Conservation (phyloP, 2,329 filamentous ascomycete genomes). For the Epichloe coenophiala region DNA sequence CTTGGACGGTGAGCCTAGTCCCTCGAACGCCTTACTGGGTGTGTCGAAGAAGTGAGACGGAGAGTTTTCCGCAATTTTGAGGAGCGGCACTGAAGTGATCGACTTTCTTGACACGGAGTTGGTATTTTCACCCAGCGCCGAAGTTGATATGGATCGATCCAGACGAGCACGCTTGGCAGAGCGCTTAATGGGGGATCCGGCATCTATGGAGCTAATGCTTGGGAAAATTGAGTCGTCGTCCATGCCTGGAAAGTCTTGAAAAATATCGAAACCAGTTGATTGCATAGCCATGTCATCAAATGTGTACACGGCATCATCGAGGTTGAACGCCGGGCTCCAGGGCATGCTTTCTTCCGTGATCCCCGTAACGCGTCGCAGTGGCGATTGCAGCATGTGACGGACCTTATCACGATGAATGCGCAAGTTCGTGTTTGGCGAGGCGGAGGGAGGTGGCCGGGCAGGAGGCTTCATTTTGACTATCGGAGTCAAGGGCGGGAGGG, state of each 20-base stretch:
- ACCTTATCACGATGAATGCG: conserved; percentile 78
- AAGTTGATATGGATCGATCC: conserved; percentile 49
- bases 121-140: conserved; percentile 47
- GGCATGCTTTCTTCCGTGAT: conserved; percentile 34
- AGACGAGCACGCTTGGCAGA: conserved; percentile 45
- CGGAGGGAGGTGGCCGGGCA: conserved; percentile 47
- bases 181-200: conserved; percentile 52
- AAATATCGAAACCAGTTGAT: conserved; percentile 49
- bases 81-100: conserved; percentile 33
- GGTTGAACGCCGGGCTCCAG: conserved; percentile 54
- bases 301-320: conserved; percentile 42
- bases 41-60: conserved; percentile 33
- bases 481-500: conserved; percentile 69
- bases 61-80: conserved; percentile 32
- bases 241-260: conserved; percentile 25
- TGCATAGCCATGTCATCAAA: conserved; percentile 36
- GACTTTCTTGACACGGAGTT: conserved; percentile 38
- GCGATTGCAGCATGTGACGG: conserved; percentile 67
- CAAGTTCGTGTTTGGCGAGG: conserved; percentile 86
- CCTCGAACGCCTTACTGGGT: conserved; percentile 43
- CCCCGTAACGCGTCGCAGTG: conserved; percentile 36
- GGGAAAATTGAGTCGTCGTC: conserved; percentile 20
- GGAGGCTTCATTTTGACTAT: conserved; percentile 65
- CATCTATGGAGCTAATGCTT: conserved; percentile 33
- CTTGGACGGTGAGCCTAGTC: conserved; percentile 43